A percentile compares a stretch with the other conserved stretches of the same genome.
These are phyloP conservation scores for Pseudonitzschia pungens DNA, from an alignment of 108 stramenopile species.

Conservation along the genomic window DNA sequence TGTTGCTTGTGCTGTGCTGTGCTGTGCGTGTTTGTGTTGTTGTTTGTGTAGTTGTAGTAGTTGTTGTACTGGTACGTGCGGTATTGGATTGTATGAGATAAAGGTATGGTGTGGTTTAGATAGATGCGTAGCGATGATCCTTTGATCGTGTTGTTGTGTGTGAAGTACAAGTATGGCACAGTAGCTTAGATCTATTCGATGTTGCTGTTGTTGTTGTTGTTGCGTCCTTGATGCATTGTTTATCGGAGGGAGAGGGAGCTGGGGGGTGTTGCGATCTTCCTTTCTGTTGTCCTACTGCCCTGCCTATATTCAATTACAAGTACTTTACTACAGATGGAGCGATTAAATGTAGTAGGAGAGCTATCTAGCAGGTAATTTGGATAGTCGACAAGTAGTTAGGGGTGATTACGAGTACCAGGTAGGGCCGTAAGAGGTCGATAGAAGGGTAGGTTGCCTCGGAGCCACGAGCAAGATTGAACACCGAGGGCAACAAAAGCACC, in stretches of 20 bases:
- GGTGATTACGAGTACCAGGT: too few species aligned
- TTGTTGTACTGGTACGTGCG: background rate
- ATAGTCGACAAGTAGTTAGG: too few species aligned
- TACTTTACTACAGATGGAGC: background rate
- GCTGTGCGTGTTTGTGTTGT: background rate
- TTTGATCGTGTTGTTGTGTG: background rate
- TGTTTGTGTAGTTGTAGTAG: constrained; percentile 12
- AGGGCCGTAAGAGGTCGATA: background rate
- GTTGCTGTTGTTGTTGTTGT: background rate
- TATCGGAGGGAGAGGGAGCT: background rate
- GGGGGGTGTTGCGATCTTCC: background rate
- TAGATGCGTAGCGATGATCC: background rate
- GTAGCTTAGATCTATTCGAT: constrained; percentile 5
- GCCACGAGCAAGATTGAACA: constrained; percentile 11
- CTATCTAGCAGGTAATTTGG: too few species aligned
- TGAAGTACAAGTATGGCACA: background rate
- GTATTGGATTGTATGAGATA: background rate
- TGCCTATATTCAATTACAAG: background rate
- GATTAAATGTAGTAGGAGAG: too few species aligned
- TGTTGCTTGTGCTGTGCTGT: too few species aligned
- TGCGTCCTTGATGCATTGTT: constrained; percentile 9
- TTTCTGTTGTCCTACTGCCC: background rate
- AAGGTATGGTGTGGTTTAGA: background rate
- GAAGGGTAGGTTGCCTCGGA: background rate
- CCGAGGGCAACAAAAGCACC: background rate